Conservation (phyloP, 352 stramenopile species). For the Globisporangium ultimum region DNA sequence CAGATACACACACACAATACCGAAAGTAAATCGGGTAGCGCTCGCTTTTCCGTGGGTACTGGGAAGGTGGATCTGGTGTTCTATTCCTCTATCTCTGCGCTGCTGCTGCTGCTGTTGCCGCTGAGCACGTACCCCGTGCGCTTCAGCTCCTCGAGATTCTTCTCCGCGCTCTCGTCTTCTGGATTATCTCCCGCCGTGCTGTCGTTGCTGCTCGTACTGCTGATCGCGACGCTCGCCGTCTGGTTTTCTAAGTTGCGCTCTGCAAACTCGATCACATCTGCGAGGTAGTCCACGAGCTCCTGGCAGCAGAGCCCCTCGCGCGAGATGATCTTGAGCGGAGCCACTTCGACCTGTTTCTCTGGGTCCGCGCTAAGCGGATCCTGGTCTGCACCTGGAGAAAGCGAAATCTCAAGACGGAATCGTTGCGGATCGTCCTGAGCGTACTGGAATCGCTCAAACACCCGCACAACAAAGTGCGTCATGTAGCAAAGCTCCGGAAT, state of each 20-base stretch:
- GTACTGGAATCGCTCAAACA: constrained; percentile 95
- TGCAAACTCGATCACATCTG: constrained; percentile 68
- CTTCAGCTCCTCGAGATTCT: constrained; percentile 38
- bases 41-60: background rate
- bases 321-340: constrained; percentile 81
- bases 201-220: constrained; percentile 23
- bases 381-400: constrained; percentile 73
- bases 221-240: constrained; percentile 22
- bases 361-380: constrained; percentile 61
- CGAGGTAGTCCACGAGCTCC: constrained; percentile 83
- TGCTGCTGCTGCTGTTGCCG: constrained; percentile 55
- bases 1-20: too few relatives aligned
- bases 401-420: constrained; percentile 84
- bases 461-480: constrained; percentile 98
- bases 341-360: constrained; percentile 63
- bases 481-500: constrained; percentile 98
- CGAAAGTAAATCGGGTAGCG: background rate
- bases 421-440: constrained; percentile 60
- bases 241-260: constrained; percentile 56
- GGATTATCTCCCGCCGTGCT: constrained; percentile 15
- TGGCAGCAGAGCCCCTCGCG: constrained; percentile 78
- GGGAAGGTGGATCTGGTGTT: background rate
- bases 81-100: constrained; percentile 21
- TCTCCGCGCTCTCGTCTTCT: constrained; percentile 24
- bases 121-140: constrained; percentile 53